These are phyloP conservation scores for Neurospora sp. DNA, from an alignment of 495 filamentous ascomycete species.

Conservation along the genomic window DNA sequence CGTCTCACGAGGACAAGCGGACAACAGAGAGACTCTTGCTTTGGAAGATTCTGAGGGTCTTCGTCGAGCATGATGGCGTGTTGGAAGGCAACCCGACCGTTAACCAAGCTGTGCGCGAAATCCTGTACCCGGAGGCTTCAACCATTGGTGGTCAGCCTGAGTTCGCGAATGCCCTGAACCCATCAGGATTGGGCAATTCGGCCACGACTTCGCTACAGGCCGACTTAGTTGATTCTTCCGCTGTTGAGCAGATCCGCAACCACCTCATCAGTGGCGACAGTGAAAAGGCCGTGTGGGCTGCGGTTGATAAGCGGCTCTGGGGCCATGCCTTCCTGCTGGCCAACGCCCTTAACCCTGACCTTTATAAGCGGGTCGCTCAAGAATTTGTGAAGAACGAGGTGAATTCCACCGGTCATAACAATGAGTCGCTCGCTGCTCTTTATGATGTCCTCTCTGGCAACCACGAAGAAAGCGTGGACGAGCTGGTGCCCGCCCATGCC, in stretches of 20 bases:
- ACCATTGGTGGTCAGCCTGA: slow-evolving; percentile 18
- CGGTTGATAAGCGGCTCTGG: slow-evolving; percentile 91
- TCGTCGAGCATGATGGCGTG: slow-evolving; percentile 79
- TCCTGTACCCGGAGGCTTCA: slow-evolving; percentile 54
- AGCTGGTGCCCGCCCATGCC: slow-evolving; percentile 90
- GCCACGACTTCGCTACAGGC: slow-evolving; percentile 25
- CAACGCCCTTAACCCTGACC: slow-evolving; percentile 55
- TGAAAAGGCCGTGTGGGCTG: slow-evolving; percentile 87
- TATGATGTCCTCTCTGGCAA: slow-evolving; percentile 94
- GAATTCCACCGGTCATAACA: slow-evolving; percentile 61
- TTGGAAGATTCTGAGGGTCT: slow-evolving; percentile 73
- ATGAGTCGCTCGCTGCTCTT: slow-evolving; percentile 76
- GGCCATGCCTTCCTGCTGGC: slow-evolving; percentile 91
- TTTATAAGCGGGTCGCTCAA: slow-evolving; percentile 86
- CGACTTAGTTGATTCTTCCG: slow-evolving; percentile 56
- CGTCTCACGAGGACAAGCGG: slow-evolving; percentile 48
- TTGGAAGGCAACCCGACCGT: slow-evolving; percentile 65
- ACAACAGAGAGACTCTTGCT: slow-evolving; percentile 74
- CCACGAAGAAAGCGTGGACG: slow-evolving; percentile 87
- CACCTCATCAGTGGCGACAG: slow-evolving; percentile 69
- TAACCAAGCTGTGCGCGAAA: slow-evolving; percentile 59
- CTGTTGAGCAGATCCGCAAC: slow-evolving; percentile 58
- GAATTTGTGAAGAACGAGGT: slow-evolving; percentile 93
- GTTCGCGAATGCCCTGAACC: slow-evolving; percentile 22
- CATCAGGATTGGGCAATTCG: slow-evolving; percentile 12